Evolutionary conservation across 306 rosid species (phyloP), one percentile per base, ranked within the genome.

Genomic region (Cyclanthera cordifolia): DNA sequence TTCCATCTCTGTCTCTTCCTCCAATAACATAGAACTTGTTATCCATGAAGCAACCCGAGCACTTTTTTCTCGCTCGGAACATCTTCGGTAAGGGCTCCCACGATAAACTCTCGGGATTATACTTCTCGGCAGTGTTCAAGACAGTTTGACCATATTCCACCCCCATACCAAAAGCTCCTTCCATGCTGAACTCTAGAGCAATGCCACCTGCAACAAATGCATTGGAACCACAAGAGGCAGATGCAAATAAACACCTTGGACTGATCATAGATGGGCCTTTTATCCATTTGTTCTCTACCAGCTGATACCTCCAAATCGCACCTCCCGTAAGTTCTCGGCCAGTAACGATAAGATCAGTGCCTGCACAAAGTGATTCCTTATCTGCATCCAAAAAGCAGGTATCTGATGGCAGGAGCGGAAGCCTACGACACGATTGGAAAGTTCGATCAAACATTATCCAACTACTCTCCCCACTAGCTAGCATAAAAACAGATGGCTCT

Each of bases 1-100:
- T 86, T 1, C 63, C 80, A 4, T 79, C 60, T 52, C 72, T 77
- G 12, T 87, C 89, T 23, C 75, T 83, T 16, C 96, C 98, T 51
- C 98, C 98, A 10, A 92, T 78, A 24, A 87, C 96, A 53, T 78
- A 82, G 72, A 92, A 89, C 73, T 64, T 89, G 69, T 79, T 76
- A 27, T 89, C 87, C 96, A 92, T 84, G 82, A 24, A 89, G 58
- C 88, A 92, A 6, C 98, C 93, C 0, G 96, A 87, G 81, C 96
- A 89, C 6, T 47, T 68, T 53, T 64, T 81, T 63, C 96, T 79
- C 64, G 73, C 79, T 12, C 6, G 58, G 13, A 73, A 79, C 98
- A 92, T 89, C 53, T 69, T 76, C 0, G 96, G 98, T 12, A 87
- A 90, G 2, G 78, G 55, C 20, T 84, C 87, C 96, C 96, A 89